Base-by-base conservation (phyloP, 2,329 filamentous ascomycete genomes). In the Beauveria asiatica region DNA sequence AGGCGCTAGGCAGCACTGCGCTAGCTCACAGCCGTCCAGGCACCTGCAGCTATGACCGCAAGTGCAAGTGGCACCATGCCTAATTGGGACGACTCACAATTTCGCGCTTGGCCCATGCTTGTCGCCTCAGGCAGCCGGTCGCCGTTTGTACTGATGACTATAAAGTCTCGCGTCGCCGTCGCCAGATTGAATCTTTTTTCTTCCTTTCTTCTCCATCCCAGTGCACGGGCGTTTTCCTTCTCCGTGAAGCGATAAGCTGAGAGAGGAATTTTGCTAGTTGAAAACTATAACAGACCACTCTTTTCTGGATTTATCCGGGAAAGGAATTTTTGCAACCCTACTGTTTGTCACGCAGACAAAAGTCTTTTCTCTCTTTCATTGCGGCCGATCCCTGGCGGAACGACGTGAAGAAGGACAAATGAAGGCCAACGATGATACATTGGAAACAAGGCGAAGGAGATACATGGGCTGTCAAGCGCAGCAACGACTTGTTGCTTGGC, bases 221-320 rank as follows among this genome's bases (percentile, higher is more conserved):
- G 83, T 86, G 84, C 84, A 84, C 75, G 85, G 86, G 86, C 85
- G 81, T 86, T 85, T 75, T 75, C 74, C 73, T 75, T 75, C 73
- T 75, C 74, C 73, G 72, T 75, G 74, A 88, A 83, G 84, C 83
- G 82, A 84, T 85, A 82, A 74, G 74, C 74, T 75, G 85, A 87
- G 85, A 89, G 86, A 89, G 83, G 86, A 88, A 86, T 87, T 88
- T 89, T 89, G 86, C 86, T 89, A 88, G 86, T 89, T 89, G 86
- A 89, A 89, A 89, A 89, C 86, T 89, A 88, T 83, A 81, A 70
- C 80, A 77, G 85, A 88, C 86, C 76, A 78, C 86, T 89, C 77
- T 78, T 80, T 74, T 78, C 81, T 82, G 84, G 80, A 82, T 81
- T 82, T 76, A 80, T 78, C 84, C 79, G 83, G 78, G 79, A 68